These are phyloP conservation scores for Rachicladosporium sp. DNA, from an alignment of 2,329 filamentous ascomycete genomes.

Conservation along the genomic window DNA sequence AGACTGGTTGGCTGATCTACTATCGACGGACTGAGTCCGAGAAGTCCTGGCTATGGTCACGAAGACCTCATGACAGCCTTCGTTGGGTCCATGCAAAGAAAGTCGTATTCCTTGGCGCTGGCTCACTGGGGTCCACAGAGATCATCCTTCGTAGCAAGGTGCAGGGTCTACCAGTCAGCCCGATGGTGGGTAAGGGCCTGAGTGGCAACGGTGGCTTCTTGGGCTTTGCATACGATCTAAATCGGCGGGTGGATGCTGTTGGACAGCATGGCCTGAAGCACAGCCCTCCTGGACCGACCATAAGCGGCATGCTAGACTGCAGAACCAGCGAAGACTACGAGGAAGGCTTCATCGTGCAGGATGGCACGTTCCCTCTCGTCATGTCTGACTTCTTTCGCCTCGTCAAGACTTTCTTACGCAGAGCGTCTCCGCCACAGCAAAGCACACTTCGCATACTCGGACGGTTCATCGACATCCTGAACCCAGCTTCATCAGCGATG, in stretches of 20 bases:
- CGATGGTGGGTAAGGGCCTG: no score
- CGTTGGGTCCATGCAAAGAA: constrained; percentile 57
- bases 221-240: no score
- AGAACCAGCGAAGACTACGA: constrained; percentile 41
- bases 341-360: constrained; percentile 53
- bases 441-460: no score
- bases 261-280: no score
- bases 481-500: no score
- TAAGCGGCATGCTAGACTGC: constrained; percentile 30
- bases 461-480: no score
- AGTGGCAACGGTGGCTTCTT: no score
- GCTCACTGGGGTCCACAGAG: constrained; percentile 52
- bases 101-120: constrained; percentile 55
- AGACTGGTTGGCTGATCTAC: constrained; percentile 48
- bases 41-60: constrained; percentile 39
- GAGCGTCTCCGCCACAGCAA: constrained; percentile 8
- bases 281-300: no score
- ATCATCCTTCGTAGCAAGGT: constrained; percentile 26
- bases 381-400: not conserved
- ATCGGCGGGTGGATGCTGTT: no score
- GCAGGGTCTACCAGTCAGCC: constrained; percentile 35
- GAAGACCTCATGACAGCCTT: constrained; percentile 44
- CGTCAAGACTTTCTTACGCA: constrained; percentile 18
- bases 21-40: constrained; percentile 52
- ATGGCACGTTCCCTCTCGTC: constrained; percentile 45